Conservation (phyloP, 805 yeast genomes). For the Scheffersomyces stipitis region DNA sequence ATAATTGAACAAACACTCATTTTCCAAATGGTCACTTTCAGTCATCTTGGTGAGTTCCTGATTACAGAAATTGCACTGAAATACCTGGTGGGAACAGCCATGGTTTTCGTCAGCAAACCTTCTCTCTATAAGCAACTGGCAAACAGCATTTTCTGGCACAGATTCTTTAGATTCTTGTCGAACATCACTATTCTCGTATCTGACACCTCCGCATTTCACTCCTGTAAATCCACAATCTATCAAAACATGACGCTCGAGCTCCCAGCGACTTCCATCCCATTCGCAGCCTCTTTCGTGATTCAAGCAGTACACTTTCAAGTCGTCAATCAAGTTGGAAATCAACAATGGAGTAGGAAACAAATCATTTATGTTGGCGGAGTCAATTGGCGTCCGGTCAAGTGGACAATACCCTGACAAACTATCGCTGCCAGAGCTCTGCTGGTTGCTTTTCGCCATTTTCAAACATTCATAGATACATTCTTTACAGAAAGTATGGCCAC, state of each 20-base stretch:
- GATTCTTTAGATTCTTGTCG: constrained; percentile 1
- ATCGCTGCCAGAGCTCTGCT: constrained; percentile 1
- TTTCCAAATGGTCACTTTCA: constrained; percentile 32
- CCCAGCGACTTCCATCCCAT: constrained; percentile 61
- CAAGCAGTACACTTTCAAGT: constrained; percentile 56
- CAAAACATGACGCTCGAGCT: constrained; percentile 48
- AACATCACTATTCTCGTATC: constrained; percentile 8
- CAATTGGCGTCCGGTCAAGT: constrained; percentile 54
- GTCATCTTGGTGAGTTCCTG: constrained; percentile 24
- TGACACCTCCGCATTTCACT: constrained; percentile 27
- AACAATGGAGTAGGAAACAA: constrained; percentile 56
- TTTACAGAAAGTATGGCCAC: constrained; percentile 16
- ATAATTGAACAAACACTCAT: constrained; percentile 41
- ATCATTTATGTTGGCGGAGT: constrained; percentile 28
- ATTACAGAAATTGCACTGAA: constrained; percentile 39
- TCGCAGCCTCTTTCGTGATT: constrained; percentile 53
- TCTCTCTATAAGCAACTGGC: constrained; percentile 21
- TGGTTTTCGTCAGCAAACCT: constrained; percentile 12
- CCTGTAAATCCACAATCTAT: constrained; percentile 38
- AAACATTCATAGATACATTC: constrained; percentile 15
- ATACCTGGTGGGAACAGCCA: constrained; percentile 40
- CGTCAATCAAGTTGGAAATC: constrained; percentile 60
- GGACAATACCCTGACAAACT: constrained; percentile 47
- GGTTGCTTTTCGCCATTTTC: constrained; percentile 29
- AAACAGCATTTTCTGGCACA: constrained; percentile 1